Evolutionary conservation across 2,329 filamentous ascomycete genomes (phyloP).

Genomic region (Hansfordia pulvinata): DNA sequence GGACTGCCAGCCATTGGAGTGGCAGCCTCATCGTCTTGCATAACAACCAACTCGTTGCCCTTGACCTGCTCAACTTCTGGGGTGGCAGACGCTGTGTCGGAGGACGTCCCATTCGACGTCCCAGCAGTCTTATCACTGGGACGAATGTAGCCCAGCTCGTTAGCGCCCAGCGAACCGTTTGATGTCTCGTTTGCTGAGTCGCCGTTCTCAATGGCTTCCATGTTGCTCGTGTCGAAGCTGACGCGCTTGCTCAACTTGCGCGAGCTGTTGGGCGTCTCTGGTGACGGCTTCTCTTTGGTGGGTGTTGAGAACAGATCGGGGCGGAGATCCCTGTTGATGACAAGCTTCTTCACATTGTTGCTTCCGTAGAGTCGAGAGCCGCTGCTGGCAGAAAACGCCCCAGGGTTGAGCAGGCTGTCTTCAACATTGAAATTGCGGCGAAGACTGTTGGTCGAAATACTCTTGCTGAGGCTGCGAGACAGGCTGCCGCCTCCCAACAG

Average conservation of each 20-base stretch:
- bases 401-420: constrained; percentile 75
- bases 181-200: constrained; percentile 26
- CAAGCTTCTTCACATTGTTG: constrained; percentile 73
- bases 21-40: constrained; percentile 53
- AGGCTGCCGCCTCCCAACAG: constrained; percentile 51
- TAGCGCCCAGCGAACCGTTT: constrained; percentile 37
- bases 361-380: constrained; percentile 51
- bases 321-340: constrained; percentile 79
- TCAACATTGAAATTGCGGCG: constrained; percentile 70
- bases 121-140: constrained; percentile 28
- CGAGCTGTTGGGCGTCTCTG: constrained; percentile 26
- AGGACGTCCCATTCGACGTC: constrained; percentile 30
- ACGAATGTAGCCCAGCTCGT: constrained; percentile 47
- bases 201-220: constrained; percentile 28
- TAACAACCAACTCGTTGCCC: constrained; percentile 64
- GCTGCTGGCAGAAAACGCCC: constrained; percentile 63
- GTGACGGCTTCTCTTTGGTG: constrained; percentile 32
- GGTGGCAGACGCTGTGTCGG: constrained; percentile 19
- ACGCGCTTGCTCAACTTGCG: constrained; percentile 69
- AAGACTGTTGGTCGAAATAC: constrained; percentile 76
- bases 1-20: constrained; percentile 18
- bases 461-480: constrained; percentile 66
- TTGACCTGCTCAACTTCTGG: constrained; percentile 60
- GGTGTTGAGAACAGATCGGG: constrained; percentile 56
- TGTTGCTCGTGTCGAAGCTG: constrained; percentile 67